A percentile compares a stretch with the other conserved stretches of the same genome.
These are phyloP conservation scores for Irpex lacteus DNA, from an alignment of 1,284 basidiomycete genomes.

Conservation along the genomic window DNA sequence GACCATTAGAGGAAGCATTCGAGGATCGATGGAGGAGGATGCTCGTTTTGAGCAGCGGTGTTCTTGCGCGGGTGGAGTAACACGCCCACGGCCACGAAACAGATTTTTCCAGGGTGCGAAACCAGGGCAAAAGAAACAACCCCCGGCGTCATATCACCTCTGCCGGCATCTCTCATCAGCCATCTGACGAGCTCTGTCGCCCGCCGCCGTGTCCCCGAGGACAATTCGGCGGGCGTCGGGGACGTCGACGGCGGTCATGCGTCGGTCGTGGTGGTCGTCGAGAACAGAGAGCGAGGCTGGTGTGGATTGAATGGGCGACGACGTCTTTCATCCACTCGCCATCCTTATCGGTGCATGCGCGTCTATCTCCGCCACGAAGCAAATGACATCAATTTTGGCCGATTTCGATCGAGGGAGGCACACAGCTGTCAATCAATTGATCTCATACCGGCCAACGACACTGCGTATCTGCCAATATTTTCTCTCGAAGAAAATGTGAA, in stretches of 20 bases:
- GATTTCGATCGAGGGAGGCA: too few species aligned
- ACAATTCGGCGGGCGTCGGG: not conserved
- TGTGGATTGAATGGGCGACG: not conserved
- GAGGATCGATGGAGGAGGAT: not conserved
- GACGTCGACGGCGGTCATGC: not conserved
- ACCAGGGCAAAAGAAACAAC: not conserved
- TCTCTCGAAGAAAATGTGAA: too few species aligned
- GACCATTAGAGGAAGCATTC: not conserved
- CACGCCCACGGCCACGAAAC: not conserved
- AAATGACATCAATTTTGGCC: not conserved
- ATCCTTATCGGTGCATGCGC: not conserved
- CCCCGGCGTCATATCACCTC: conserved; percentile 1
- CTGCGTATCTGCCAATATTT: too few species aligned
- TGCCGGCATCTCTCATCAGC: not conserved
- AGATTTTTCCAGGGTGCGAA: conserved; percentile 1
- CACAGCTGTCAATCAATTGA: too few species aligned
- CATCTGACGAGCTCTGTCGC: not conserved
- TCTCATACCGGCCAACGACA: too few species aligned
- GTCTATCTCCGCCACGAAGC: not conserved
- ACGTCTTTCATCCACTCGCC: not conserved
- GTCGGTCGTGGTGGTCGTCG: not conserved
- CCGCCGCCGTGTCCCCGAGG: not conserved
- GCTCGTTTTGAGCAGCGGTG: not conserved
- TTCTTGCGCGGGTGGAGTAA: not conserved
- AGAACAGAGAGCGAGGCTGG: not conserved